phyloP scores from a whole-genome alignment of 257 asterid genomes.

The Leptodermis oblonga region DNA sequence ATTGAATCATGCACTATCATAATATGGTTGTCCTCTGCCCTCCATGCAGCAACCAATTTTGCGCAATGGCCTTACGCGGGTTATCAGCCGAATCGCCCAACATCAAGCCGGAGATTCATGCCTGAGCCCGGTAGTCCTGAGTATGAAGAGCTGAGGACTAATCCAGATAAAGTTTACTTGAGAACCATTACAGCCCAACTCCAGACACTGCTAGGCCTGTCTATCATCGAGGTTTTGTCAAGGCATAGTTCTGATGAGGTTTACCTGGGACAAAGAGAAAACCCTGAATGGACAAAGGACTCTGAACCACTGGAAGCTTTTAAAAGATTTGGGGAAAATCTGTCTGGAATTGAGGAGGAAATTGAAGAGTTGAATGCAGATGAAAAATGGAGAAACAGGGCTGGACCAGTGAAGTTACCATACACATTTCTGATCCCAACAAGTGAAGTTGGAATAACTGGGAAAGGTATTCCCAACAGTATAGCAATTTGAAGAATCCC shows the following conservation, averaged over 20 bases:
- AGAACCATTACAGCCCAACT: conserved; percentile 63
- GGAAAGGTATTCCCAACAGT: conserved; percentile 80
- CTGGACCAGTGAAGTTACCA: conserved; percentile 65
- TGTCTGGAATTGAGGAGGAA: conserved; percentile 42
- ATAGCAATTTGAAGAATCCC: conserved; percentile 18
- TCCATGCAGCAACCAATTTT: conserved; percentile 74
- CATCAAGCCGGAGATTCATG: conserved; percentile 62
- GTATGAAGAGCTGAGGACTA: conserved; percentile 52
- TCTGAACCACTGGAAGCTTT: conserved; percentile 45
- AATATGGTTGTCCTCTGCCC: conserved; percentile 82
- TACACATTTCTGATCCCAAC: conserved; percentile 62
- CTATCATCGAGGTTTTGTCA: conserved; percentile 59
- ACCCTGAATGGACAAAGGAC: conserved; percentile 65
- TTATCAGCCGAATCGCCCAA: conserved; percentile 58
- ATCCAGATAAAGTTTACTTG: conserved; percentile 60
- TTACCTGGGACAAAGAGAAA: conserved; percentile 68
- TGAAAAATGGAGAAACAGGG: conserved; percentile 53
- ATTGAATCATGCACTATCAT: conserved; percentile 57
- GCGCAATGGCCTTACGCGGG: conserved; percentile 81
- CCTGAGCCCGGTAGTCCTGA: conserved; percentile 54
- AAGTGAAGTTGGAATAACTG: conserved; percentile 65
- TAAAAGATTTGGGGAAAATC: conserved; percentile 44
- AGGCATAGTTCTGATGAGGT: conserved; percentile 71
- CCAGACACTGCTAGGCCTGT: conserved; percentile 58
- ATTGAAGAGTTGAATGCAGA: conserved; percentile 51